Evolutionary conservation across 108 stramenopile species (phyloP).

Genomic region (Cyclotella sp.): DNA sequence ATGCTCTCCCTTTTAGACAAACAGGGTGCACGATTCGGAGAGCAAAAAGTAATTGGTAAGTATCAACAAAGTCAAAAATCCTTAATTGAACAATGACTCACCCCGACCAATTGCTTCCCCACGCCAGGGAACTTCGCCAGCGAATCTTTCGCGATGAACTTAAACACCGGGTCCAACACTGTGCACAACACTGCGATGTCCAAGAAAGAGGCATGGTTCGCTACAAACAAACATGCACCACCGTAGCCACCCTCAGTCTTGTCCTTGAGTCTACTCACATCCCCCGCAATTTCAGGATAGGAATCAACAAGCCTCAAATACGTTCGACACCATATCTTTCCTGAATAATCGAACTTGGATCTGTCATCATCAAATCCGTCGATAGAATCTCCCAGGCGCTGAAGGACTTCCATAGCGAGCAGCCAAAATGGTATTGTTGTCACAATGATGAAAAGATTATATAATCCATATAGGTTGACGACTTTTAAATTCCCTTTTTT

Average conservation of each 20-base stretch:
- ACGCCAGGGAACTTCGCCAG: slow-evolving; percentile 73
- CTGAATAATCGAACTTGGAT: slow-evolving; percentile 68
- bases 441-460: slow-evolving; percentile 55
- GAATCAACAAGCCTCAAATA: slow-evolving; percentile 67
- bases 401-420: slow-evolving; percentile 54
- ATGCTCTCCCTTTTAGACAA: slow-evolving; percentile 66
- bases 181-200: slow-evolving; percentile 84
- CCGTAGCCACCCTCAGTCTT: slow-evolving; percentile 14
- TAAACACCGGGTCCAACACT: slow-evolving; percentile 78
- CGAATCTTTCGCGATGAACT: slow-evolving; percentile 86
- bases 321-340: slow-evolving; percentile 73
- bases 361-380: slow-evolving; percentile 63
- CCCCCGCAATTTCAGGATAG: slow-evolving; percentile 66
- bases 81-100: slow-evolving; percentile 54
- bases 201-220: slow-evolving; percentile 82
- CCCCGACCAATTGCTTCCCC: slow-evolving; percentile 75
- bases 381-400: slow-evolving; percentile 38
- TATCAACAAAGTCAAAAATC: background rate
- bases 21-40: background rate
- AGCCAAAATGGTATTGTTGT: slow-evolving; percentile 72
- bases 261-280: slow-evolving; percentile 46
- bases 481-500: slow-evolving; percentile 56
- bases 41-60: background rate
- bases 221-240: slow-evolving; percentile 76
- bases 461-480: slow-evolving; percentile 64